Percentiles rank a stretch among this genome's conserved stretches.
These are phyloP conservation scores for Dendrostoma leiphaemia DNA, from an alignment of 2,329 filamentous ascomycete genomes.

Conservation along the genomic window DNA sequence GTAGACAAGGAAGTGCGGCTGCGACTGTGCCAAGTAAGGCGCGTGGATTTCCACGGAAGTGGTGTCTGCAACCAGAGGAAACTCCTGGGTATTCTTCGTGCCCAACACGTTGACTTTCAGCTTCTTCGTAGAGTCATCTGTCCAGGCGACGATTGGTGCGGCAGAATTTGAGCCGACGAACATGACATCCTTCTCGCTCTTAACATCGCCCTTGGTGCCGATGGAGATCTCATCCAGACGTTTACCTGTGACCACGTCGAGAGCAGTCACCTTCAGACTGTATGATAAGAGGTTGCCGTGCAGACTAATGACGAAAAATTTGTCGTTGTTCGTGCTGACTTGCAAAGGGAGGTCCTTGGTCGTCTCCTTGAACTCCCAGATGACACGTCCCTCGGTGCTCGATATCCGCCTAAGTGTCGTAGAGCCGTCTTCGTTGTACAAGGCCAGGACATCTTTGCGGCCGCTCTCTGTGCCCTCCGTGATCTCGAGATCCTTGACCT, in stretches of 20 bases:
- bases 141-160: slow-evolving; percentile 73
- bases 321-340: slow-evolving; percentile 65
- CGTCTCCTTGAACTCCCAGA: slow-evolving; percentile 75
- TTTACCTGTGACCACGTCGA: slow-evolving; percentile 72
- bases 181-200: slow-evolving; percentile 61
- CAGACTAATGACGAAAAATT: slow-evolving; percentile 75
- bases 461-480: slow-evolving; percentile 64
- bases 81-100: slow-evolving; percentile 54
- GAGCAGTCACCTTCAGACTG: slow-evolving; percentile 70
- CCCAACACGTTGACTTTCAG: slow-evolving; percentile 72
- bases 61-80: slow-evolving; percentile 47
- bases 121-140: slow-evolving; percentile 58
- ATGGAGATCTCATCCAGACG: slow-evolving; percentile 70
- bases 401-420: slow-evolving; percentile 69
- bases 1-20: slow-evolving; percentile 83
- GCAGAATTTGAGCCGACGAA: slow-evolving; percentile 76
- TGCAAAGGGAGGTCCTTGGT: slow-evolving; percentile 73
- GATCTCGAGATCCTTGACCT: slow-evolving; percentile 71
- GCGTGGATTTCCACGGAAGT: slow-evolving; percentile 66
- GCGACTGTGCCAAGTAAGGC: slow-evolving; percentile 67
- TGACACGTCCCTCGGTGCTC: slow-evolving; percentile 67
- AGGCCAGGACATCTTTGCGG: slow-evolving; percentile 68
- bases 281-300: slow-evolving; percentile 69
- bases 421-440: slow-evolving; percentile 59
- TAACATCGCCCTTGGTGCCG: slow-evolving; percentile 72